Evolutionary conservation across 768 basidiomycete genomes (phyloP).

Genomic region (Termitomyces sp.): DNA sequence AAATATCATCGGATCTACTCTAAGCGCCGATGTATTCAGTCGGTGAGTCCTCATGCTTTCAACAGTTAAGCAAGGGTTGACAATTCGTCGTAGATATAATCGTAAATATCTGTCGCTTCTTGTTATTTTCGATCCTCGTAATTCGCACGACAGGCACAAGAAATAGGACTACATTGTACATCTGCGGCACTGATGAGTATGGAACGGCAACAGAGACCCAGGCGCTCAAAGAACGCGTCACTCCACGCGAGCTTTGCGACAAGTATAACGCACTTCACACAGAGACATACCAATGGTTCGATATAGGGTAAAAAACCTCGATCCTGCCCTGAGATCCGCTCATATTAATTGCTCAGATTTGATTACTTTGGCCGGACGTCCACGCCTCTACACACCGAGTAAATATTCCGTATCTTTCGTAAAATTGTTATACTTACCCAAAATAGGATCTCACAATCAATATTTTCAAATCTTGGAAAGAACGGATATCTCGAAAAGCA

Average conservation of each 20-base stretch:
- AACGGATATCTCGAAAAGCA: conserved; percentile 78
- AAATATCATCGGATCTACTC: conserved; percentile 91
- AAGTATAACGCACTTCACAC: conserved; percentile 88
- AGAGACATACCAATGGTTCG: conserved; percentile 97
- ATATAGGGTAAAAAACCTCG: conserved; percentile 66
- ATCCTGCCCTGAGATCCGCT: not conserved
- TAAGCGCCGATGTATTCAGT: conserved; percentile 97
- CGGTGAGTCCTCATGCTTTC: conserved; percentile 52
- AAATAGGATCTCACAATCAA: conserved; percentile 84
- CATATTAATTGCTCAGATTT: conserved; percentile 49
- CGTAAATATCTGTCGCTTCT: conserved; percentile 30
- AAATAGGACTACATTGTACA: conserved; percentile 87
- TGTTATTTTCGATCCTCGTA: not conserved
- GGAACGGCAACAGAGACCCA: conserved; percentile 99
- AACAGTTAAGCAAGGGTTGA: not conserved
- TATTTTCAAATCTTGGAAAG: conserved; percentile 81
- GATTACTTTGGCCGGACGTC: conserved; percentile 97
- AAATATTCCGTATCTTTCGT: conserved; percentile 18
- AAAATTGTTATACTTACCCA: not conserved
- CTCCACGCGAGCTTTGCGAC: conserved; percentile 80
- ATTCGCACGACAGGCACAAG: conserved; percentile 48
- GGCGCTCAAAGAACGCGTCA: conserved; percentile 82
- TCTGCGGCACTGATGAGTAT: conserved; percentile 99
- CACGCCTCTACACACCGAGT: conserved; percentile 87
- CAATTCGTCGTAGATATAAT: conserved; percentile 45